phyloP scores from a whole-genome alignment of 306 rosid species.

The Crotalaria pallida region DNA sequence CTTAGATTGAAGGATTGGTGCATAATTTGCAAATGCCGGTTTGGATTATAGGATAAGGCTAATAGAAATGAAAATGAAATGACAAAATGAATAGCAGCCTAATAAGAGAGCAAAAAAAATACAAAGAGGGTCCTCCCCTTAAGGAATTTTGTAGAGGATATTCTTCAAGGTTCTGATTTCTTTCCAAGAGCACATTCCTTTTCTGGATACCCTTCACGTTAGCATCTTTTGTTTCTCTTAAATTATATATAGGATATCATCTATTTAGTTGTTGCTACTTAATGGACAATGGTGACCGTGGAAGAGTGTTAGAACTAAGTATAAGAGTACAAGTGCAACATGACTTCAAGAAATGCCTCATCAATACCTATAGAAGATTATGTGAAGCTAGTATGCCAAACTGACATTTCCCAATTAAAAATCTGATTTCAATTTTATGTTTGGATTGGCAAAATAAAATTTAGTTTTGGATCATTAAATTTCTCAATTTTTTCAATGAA shows the following conservation, averaged over 20 bases:
- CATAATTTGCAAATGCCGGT: neutral
- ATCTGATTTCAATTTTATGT: too few species aligned
- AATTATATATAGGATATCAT: too few species aligned
- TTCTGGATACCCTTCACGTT: conserved; percentile 8
- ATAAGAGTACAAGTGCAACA: neutral
- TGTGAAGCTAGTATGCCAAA: too few species aligned
- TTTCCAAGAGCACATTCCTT: conserved; percentile 24
- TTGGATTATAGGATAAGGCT: conserved; percentile 23
- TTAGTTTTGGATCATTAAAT: too few species aligned
- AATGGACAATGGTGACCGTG: neutral
- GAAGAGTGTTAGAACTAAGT: neutral
- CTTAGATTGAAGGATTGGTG: neutral
- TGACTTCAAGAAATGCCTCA: too few species aligned
- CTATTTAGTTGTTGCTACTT: neutral
- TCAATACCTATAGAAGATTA: too few species aligned
- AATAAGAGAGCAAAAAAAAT: neutral
- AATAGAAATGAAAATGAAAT: neutral
- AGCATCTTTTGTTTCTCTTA: conserved; percentile 1
- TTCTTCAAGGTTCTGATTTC: conserved; percentile 11
- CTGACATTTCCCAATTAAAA: too few species aligned
- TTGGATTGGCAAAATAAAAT: too few species aligned
- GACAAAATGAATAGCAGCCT: neutral
- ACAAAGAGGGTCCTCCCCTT: neutral
- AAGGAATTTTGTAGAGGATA: conserved; percentile 26
- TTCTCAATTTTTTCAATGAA: too few species aligned